Evolutionary conservation across 495 filamentous ascomycete species (phyloP).

Genomic region (Thozetella sp.): DNA sequence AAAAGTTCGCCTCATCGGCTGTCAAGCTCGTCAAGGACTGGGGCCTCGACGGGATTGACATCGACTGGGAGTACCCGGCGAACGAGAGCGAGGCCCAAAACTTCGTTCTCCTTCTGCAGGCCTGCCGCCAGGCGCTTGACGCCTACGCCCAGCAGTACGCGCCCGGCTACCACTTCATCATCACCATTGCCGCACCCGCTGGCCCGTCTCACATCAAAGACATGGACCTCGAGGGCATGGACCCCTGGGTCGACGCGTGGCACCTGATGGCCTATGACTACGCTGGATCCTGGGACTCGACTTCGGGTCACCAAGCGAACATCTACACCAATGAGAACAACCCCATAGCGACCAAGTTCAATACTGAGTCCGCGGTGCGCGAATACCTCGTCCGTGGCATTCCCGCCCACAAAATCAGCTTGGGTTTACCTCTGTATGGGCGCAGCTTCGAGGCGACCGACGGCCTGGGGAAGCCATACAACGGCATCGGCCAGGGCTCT

Average conservation of each 20-base stretch:
- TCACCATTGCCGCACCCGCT: conserved; percentile 71
- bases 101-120: conserved; percentile 70
- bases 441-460: conserved; percentile 73
- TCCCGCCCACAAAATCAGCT: conserved; percentile 65
- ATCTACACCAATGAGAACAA: conserved; percentile 56
- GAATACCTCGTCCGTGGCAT: conserved; percentile 71
- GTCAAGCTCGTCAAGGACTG: conserved; percentile 68
- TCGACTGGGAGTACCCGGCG: conserved; percentile 66
- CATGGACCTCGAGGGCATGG: conserved; percentile 70
- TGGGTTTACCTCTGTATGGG: conserved; percentile 88
- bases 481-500: conserved; percentile 63
- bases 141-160: conserved; percentile 53
- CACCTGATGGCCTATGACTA: conserved; percentile 85
- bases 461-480: conserved; percentile 69
- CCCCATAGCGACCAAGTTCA: conserved; percentile 65
- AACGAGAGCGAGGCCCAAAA: conserved; percentile 63
- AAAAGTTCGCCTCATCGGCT: conserved; percentile 64
- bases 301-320: conserved; percentile 76
- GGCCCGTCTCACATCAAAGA: conserved; percentile 69
- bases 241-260: conserved; percentile 79
- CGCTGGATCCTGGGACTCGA: conserved; percentile 68
- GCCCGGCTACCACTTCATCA: conserved; percentile 60
- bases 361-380: conserved; percentile 63
- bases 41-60: conserved; percentile 59
- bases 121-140: conserved; percentile 67